These are phyloP conservation scores for Berkeleyomyces rouxiae DNA, from an alignment of 2,329 filamentous ascomycete species.

Conservation along the genomic window DNA sequence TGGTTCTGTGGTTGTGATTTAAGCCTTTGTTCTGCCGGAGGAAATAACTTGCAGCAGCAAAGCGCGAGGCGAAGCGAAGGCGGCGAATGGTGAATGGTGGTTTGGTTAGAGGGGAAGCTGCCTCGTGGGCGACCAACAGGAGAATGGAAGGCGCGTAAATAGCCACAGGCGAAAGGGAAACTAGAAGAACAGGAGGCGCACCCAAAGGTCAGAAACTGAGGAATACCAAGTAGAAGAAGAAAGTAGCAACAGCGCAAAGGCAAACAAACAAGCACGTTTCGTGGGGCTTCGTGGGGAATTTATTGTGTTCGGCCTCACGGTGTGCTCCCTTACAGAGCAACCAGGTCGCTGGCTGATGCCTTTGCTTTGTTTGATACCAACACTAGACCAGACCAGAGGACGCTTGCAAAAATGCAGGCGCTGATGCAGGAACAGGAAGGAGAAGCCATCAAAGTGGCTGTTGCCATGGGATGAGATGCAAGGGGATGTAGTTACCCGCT, in stretches of 20 bases:
- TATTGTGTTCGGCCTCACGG: neutral
- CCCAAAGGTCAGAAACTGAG: neutral
- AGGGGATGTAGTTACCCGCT: conserved; percentile 1
- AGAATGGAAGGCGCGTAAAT: neutral
- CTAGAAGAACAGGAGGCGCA: neutral
- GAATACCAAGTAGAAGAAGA: neutral
- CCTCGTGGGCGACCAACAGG: neutral
- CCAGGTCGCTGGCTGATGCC: neutral
- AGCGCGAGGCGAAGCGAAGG: neutral
- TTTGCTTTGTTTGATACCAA: neutral
- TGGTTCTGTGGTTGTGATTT: neutral
- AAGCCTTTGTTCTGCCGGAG: neutral
- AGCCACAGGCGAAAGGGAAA: neutral
- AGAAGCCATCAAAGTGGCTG: conserved; percentile 5
- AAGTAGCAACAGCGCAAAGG: neutral
- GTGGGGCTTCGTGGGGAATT: neutral
- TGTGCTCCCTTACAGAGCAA: neutral
- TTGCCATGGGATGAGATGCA: conserved; percentile 2
- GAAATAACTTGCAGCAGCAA: neutral
- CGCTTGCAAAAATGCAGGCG: neutral
- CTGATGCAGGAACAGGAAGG: conserved; percentile 1
- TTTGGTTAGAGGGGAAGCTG: neutral
- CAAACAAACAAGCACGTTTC: neutral
- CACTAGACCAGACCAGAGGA: neutral
- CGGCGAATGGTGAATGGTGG: too few species aligned